Evolutionary conservation across 805 yeast genomes (phyloP), one percentile per base, ranked within the genome.

Genomic region (Alloascoidea hylecoeti): DNA sequence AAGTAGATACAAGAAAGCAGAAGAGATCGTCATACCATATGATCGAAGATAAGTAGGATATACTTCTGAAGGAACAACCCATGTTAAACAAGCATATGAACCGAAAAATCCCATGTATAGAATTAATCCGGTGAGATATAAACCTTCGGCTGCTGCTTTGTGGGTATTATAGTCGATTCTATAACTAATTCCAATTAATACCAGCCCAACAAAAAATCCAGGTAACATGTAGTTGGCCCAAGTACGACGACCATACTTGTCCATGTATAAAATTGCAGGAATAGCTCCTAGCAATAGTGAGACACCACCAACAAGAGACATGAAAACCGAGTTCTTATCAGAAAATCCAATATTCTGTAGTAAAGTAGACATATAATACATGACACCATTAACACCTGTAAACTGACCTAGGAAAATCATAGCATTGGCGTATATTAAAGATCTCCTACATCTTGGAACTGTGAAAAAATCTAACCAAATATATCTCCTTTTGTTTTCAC

Each of bases 251-350:
- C 78, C 78, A 46, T 66, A 70, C 33, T 59, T 57, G 47, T 68
- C 81, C 78, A 64, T 70, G 54, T 54, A 72, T 41, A 71, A 46
- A 39, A 75, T 66, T 12, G 80, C 81, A 16, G 82, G 82, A 46
- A 76, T 74, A 5, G 81, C 70, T 49, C 82, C 83, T 6, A 76
- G 35, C 44, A 75, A 52, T 34, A 75, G 55, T 1, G 80, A 61
- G 28, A 77, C 81, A 48, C 82, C 82, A 38, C 80, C 80, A 16
- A 75, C 82, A 49, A 74, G 63, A 5, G 81, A 74, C 81, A 75
- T 74, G 48, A 73, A 70, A 5, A 75, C 78, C 16, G 77, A 58
- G 38, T 65, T 53, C 48, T 68, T 68, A 15, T 55, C 54, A 41
- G 52, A 43, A 55, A 76, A 75, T 4, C 80, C 80, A 48, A 75